These are phyloP conservation scores for Musa beccarii DNA, from an alignment of 176 grass and related monocot genomes.

Conservation along the genomic window DNA sequence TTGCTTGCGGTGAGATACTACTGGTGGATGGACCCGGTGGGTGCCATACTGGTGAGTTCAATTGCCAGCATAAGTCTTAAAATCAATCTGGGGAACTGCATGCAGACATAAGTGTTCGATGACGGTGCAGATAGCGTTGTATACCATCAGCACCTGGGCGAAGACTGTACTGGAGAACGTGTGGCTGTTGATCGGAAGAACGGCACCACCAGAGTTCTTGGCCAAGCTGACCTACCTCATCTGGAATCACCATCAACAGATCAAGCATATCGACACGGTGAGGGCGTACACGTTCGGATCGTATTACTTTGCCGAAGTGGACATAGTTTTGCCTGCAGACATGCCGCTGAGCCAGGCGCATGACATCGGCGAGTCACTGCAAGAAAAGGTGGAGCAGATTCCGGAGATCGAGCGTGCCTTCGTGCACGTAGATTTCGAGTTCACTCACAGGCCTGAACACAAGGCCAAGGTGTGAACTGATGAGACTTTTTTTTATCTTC, in stretches of 20 bases:
- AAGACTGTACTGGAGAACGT: slow-evolving; percentile 9
- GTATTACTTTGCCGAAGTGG: slow-evolving; percentile 4
- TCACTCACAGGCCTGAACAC: slow-evolving; percentile 14
- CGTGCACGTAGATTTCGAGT: slow-evolving; percentile 5
- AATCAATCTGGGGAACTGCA: too few relatives aligned
- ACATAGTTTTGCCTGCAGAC: slow-evolving; percentile 1
- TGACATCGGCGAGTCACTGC: slow-evolving; percentile 6
- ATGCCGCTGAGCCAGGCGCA: slow-evolving; percentile 2
- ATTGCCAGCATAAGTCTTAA: not conserved
- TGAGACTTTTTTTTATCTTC: too few relatives aligned
- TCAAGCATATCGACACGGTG: not conserved
- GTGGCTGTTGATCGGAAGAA: not conserved
- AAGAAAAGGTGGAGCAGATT: slow-evolving; percentile 8
- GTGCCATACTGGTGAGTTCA: slow-evolving; percentile 66
- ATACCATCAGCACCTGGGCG: slow-evolving; percentile 4
- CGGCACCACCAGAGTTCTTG: slow-evolving; percentile 2
- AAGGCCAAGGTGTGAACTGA: not conserved
- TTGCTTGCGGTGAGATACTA: slow-evolving; percentile 49
- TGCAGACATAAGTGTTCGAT: not conserved
- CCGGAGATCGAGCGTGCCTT: slow-evolving; percentile 5
- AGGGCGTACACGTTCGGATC: slow-evolving; percentile 1
- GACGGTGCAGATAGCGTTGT: slow-evolving; percentile 9
- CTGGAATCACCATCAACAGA: slow-evolving; percentile 2
- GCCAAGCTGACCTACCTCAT: slow-evolving; percentile 8
- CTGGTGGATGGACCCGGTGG: slow-evolving; percentile 87